Conservation (phyloP, 805 yeast genomes). For the Metschnikowia koreensis region DNA sequence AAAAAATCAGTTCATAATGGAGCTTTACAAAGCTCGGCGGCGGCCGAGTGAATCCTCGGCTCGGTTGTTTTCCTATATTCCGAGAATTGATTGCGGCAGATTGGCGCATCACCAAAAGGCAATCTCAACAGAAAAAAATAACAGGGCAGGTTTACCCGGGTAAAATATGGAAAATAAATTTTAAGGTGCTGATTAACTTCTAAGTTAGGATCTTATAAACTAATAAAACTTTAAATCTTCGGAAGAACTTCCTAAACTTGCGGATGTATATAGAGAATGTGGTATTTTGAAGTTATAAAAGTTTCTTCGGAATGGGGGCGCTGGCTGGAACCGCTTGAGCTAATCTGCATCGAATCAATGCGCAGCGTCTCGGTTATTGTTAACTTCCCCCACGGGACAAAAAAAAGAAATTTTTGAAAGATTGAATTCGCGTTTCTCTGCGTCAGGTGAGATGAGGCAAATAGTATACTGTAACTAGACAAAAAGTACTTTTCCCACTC, state of each 20-base stretch:
- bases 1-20: too few relatives aligned
- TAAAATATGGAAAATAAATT: too few relatives aligned
- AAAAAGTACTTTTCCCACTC: too few relatives aligned
- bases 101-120: background rate
- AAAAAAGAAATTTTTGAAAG: background rate
- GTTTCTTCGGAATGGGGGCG: background rate
- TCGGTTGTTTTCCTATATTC: too few relatives aligned
- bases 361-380: background rate
- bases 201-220: too few relatives aligned
- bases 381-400: background rate
- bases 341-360: background rate
- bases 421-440: background rate
- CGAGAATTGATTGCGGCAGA: background rate
- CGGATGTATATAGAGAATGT: background rate
- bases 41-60: too few relatives aligned
- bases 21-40: too few relatives aligned
- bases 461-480: too few relatives aligned
- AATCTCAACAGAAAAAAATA: background rate
- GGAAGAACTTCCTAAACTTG: background rate
- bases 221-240: too few relatives aligned
- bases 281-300: background rate
- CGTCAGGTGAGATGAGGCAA: background rate
- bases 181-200: too few relatives aligned
- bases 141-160: background rate
- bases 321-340: background rate